Percentiles rank a stretch among this genome's conserved stretches.
Conservation (phyloP, 2,329 filamentous ascomycete genomes). For the Talaromyces sp. region DNA sequence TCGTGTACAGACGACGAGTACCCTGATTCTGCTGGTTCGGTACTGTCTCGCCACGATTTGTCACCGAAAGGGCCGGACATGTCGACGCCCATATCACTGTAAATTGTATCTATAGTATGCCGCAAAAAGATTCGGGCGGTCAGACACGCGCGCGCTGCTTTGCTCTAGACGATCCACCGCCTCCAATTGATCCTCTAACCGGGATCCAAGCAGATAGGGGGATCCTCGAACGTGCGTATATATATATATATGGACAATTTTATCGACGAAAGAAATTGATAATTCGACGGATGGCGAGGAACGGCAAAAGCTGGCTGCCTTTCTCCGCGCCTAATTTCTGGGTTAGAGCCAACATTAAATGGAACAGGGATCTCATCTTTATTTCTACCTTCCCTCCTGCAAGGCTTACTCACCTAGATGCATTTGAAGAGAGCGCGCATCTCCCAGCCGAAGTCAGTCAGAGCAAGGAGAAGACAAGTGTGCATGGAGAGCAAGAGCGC, state of each 20-base stretch:
- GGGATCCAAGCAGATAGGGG: not conserved
- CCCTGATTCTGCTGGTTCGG: not conserved
- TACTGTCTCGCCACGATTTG: constrained; percentile 12
- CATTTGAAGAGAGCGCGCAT: not conserved
- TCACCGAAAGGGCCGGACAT: constrained; percentile 13
- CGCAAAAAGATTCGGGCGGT: not conserved
- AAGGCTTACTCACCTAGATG: not conserved
- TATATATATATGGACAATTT: not conserved
- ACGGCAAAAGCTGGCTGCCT: not conserved
- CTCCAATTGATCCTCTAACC: not conserved
- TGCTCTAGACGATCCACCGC: not conserved
- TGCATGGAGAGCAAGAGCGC: not conserved
- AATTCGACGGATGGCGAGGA: not conserved
- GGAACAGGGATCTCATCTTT: not conserved
- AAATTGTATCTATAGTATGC: not conserved
- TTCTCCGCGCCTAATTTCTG: not conserved
- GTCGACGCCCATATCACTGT: not conserved
- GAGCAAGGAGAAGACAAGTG: not conserved
- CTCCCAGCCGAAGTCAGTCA: not conserved
- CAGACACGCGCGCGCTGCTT: not conserved
- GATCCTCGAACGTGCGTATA: not conserved
- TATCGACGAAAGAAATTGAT: not conserved
- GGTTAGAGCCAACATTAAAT: not conserved
- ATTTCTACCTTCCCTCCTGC: not conserved
- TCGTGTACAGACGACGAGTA: constrained; percentile 7